Evolutionary conservation across 2,329 filamentous ascomycete species (phyloP).

Genomic region (Scedosporium boydii): DNA sequence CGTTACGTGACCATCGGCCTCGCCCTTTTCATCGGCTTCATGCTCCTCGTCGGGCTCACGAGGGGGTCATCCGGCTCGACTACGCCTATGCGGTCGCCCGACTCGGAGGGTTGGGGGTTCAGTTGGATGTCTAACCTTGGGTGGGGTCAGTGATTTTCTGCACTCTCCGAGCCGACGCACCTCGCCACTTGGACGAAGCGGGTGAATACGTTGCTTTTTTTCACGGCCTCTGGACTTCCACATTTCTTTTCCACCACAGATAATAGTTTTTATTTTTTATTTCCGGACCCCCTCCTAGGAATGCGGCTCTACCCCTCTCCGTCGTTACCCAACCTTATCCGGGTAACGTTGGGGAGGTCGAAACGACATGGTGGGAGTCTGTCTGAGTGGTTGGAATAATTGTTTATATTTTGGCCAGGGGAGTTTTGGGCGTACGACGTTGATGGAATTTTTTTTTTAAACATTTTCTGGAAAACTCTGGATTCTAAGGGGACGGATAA

Average conservation of each 20-base stretch:
- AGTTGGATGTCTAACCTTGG: constrained; percentile 7
- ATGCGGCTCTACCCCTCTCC: neutral
- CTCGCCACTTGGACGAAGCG: neutral
- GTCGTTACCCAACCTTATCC: neutral
- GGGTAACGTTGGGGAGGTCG: neutral
- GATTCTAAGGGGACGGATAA: too few species aligned
- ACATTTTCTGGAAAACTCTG: neutral
- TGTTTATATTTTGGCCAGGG: neutral
- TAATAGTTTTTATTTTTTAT: neutral
- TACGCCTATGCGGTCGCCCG: neutral
- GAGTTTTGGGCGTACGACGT: neutral
- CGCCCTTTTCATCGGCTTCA: constrained; percentile 10
- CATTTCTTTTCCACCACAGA: neutral
- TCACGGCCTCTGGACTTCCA: neutral
- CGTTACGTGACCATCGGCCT: constrained; percentile 12
- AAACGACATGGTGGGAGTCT: neutral
- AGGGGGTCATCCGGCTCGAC: neutral
- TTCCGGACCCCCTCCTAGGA: constrained; percentile 5
- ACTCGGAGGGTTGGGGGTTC: constrained; percentile 1
- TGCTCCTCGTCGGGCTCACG: constrained; percentile 13
- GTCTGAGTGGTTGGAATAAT: neutral
- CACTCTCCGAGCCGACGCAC: neutral
- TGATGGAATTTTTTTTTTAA: neutral
- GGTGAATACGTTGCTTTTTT: neutral
- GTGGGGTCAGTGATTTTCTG: constrained; percentile 8